Evolutionary conservation across 352 stramenopile species (phyloP).

Genomic region (Plasmopara muralis): DNA sequence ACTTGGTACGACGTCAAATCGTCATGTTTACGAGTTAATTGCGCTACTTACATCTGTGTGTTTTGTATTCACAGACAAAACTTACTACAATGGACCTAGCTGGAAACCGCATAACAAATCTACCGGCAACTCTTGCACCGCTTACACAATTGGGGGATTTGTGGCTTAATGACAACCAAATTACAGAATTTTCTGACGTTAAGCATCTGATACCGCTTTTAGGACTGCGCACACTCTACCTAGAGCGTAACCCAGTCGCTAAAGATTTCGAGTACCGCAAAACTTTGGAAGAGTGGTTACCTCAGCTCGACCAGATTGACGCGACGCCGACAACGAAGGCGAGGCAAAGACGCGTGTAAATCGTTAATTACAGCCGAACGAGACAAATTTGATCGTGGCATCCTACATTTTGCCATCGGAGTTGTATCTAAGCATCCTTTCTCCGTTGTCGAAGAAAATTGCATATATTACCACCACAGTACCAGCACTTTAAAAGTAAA

Average conservation of each 20-base stretch:
- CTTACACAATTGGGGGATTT: constrained; percentile 61
- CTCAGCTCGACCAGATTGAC: constrained; percentile 93
- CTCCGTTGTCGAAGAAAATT: too few relatives aligned
- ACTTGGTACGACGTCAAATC: constrained; percentile 41
- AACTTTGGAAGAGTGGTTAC: constrained; percentile 84
- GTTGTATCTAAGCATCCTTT: too few relatives aligned
- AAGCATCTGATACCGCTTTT: constrained; percentile 69
- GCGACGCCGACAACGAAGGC: constrained; percentile 67
- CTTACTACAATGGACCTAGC: constrained; percentile 67
- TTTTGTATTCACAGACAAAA: constrained; percentile 28
- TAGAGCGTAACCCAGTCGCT: constrained; percentile 94
- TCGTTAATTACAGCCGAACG: too few relatives aligned
- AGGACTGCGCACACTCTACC: constrained; percentile 89
- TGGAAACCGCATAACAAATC: constrained; percentile 74
- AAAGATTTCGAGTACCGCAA: constrained; percentile 94
- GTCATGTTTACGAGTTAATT: background rate
- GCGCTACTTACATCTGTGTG: too few relatives aligned
- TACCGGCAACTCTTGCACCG: constrained; percentile 36
- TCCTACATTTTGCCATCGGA: background rate
- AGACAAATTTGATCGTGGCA: background rate
- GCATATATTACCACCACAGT: too few relatives aligned
- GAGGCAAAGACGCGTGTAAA: constrained; percentile 30
- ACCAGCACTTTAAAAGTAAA: too few relatives aligned
- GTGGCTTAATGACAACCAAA: constrained; percentile 70
- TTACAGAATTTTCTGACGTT: constrained; percentile 55